A percentile compares a stretch with the other conserved stretches of the same genome.
These are phyloP conservation scores for Abrus precatorius DNA, from an alignment of 306 rosid species.

Conservation along the genomic window DNA sequence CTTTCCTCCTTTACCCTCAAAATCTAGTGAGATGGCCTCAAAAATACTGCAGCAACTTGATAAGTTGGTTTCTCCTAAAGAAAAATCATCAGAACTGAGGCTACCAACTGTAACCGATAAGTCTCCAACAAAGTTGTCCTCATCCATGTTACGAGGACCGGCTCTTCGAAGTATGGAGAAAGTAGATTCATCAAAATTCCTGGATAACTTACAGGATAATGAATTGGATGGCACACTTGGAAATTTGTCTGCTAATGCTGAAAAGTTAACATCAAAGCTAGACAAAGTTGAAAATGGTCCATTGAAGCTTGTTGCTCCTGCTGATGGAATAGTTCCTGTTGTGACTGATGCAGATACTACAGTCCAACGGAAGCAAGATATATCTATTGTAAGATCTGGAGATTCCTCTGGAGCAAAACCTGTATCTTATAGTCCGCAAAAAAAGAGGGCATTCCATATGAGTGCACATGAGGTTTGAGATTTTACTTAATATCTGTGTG, in stretches of 20 bases:
- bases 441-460: conserved; percentile 77
- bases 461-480: conserved; percentile 89
- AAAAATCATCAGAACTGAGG: conserved; percentile 64
- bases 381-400: conserved; percentile 38
- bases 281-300: conserved; percentile 63
- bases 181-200: conserved; percentile 74
- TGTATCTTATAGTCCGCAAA: conserved; percentile 56
- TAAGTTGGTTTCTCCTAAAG: conserved; percentile 76
- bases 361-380: conserved; percentile 48
- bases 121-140: conserved; percentile 74
- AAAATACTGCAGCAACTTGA: conserved; percentile 90
- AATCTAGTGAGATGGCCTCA: conserved; percentile 84
- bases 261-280: conserved; percentile 51
- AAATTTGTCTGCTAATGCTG: conserved; percentile 50
- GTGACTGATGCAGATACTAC: conserved; percentile 52
- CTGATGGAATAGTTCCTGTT: conserved; percentile 43
- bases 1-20: conserved; percentile 62
- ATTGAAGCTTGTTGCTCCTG: conserved; percentile 47
- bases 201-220: conserved; percentile 51
- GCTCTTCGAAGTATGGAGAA: conserved; percentile 88
- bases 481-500: conserved; percentile 23
- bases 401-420: conserved; percentile 54
- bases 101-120: conserved; percentile 54
- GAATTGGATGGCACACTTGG: conserved; percentile 39
- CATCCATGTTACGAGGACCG: conserved; percentile 84